A percentile compares a stretch with the other conserved stretches of the same genome.
These are phyloP conservation scores for Alternaria sp. DNA, from an alignment of 2,329 filamentous ascomycete species.

Conservation along the genomic window DNA sequence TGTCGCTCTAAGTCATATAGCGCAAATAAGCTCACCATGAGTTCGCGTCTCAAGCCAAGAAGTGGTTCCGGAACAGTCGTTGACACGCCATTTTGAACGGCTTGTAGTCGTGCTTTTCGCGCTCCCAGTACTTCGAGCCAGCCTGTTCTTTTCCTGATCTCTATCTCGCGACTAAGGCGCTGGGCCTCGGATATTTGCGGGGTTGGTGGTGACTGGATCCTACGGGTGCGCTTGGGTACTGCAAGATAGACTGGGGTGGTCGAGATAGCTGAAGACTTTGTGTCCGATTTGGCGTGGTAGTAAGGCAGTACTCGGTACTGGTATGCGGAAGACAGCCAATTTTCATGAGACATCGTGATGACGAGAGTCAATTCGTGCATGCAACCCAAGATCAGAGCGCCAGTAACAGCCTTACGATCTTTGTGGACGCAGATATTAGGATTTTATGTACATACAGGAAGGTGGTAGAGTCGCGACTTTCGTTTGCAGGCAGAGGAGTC, in stretches of 20 bases:
- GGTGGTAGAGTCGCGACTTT: background rate
- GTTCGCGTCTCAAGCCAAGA: background rate
- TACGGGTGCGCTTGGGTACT: background rate
- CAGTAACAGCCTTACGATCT: background rate
- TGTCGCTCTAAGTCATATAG: background rate
- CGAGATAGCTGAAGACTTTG: accelerated
- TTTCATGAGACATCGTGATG: background rate
- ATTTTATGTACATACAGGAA: background rate
- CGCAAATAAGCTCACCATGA: background rate
- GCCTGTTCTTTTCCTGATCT: background rate
- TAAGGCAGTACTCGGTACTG: background rate
- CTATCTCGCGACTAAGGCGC: background rate
- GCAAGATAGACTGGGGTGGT: background rate
- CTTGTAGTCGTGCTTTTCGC: background rate
- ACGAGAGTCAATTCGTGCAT: background rate
- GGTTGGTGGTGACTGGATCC: background rate
- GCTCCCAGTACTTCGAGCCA: background rate
- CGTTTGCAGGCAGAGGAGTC: background rate
- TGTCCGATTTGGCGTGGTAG: background rate
- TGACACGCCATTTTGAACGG: background rate
- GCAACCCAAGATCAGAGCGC: background rate
- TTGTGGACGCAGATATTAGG: background rate
- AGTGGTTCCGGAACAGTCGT: background rate
- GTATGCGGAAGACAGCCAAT: background rate
- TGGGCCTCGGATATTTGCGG: background rate